A percentile compares a stretch with the other conserved stretches of the same genome.
phyloP scores from a whole-genome alignment of 148 eudicot species.

The Cornus florida region DNA sequence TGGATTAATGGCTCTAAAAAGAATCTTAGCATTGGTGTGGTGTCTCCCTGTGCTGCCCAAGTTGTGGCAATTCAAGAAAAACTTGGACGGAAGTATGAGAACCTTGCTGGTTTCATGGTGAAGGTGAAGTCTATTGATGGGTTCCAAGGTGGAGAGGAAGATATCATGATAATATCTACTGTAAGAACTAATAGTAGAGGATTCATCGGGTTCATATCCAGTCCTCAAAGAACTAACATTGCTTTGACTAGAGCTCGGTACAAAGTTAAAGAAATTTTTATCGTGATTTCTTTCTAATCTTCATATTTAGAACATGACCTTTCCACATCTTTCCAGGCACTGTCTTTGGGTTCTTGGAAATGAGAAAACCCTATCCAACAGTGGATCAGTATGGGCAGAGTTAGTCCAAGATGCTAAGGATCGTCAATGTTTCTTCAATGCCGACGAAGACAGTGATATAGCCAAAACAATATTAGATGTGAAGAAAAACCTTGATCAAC shows the following conservation, averaged over 20 bases:
- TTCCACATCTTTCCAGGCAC: conserved; percentile 36
- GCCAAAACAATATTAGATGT: conserved; percentile 48
- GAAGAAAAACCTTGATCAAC: conserved; percentile 65
- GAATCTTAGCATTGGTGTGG: too few species aligned
- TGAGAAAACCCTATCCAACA: conserved; percentile 41
- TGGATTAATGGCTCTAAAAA: conserved; percentile 24
- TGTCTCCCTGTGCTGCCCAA: too few species aligned
- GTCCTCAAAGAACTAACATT: conserved; percentile 68
- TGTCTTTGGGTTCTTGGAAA: conserved; percentile 77
- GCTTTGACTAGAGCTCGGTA: conserved; percentile 85
- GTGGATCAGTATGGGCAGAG: conserved; percentile 53
- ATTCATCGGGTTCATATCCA: conserved; percentile 58
- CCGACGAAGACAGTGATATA: conserved; percentile 51
- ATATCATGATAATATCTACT: conserved; percentile 83
- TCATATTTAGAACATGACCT: background rate
- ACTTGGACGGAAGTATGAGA: conserved; percentile 47
- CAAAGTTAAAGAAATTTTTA: conserved; percentile 8
- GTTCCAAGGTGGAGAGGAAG: too few species aligned
- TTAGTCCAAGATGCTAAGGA: conserved; percentile 53
- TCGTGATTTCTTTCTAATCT: background rate
- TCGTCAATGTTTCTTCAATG: conserved; percentile 58
- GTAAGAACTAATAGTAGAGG: conserved; percentile 65
- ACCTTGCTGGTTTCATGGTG: conserved; percentile 43
- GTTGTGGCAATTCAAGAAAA: conserved; percentile 56
- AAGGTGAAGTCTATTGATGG: conserved; percentile 70